Evolutionary conservation across 768 basidiomycete species (phyloP).

Genomic region (Lentinula raphanica): DNA sequence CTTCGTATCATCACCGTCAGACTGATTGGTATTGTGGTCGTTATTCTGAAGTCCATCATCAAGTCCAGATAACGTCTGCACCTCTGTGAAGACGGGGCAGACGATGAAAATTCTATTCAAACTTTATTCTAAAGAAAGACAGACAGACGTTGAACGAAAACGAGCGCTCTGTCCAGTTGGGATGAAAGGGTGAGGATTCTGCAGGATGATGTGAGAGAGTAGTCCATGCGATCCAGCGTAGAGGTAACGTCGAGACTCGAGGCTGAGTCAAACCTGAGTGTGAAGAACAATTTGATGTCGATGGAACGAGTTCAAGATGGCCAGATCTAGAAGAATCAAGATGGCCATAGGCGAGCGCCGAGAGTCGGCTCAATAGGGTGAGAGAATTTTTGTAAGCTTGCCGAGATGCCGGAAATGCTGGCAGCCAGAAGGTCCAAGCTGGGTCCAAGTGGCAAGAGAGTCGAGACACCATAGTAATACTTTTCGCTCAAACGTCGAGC

Average conservation of each 20-base stretch:
- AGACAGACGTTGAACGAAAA: slow-evolving; percentile 26
- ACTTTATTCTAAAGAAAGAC: slow-evolving; percentile 1
- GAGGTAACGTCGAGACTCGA: background rate
- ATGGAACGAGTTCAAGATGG: too few species aligned
- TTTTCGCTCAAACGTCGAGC: too few species aligned
- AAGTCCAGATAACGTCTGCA: slow-evolving; percentile 1
- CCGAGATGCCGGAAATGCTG: too few species aligned
- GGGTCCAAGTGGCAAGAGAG: too few species aligned
- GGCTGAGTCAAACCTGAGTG: background rate
- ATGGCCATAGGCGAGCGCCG: too few species aligned
- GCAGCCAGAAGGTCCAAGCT: too few species aligned
- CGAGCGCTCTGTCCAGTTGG: slow-evolving; percentile 21
- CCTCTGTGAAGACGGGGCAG: slow-evolving; percentile 9
- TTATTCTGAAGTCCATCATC: background rate
- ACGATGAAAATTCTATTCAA: slow-evolving; percentile 8
- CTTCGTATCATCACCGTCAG: background rate
- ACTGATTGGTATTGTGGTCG: slow-evolving; percentile 7
- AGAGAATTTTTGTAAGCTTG: too few species aligned
- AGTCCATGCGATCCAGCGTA: background rate
- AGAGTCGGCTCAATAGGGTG: too few species aligned
- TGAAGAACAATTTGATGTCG: too few species aligned
- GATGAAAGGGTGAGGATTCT: slow-evolving; percentile 30
- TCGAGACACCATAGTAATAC: too few species aligned
- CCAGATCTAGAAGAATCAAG: too few species aligned
- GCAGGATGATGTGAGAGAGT: slow-evolving; percentile 18